phyloP scores from a whole-genome alignment of 805 yeast genomes.

The Saccharomyces cerevisiae region DNA sequence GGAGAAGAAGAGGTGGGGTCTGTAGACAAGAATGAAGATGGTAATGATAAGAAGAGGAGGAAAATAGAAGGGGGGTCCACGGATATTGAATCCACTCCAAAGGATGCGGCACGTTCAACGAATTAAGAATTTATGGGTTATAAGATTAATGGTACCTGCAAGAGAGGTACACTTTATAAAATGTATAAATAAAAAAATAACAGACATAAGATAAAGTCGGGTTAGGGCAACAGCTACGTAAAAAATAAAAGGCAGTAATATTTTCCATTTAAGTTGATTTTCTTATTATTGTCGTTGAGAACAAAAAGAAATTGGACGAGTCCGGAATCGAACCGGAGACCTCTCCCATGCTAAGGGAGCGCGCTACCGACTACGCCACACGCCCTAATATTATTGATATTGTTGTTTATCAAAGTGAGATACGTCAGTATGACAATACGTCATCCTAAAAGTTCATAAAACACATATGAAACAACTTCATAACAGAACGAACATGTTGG shows the following conservation, averaged over 20 bases:
- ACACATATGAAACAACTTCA: too few relatives aligned
- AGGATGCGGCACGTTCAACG: constrained; percentile 17
- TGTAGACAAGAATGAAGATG: constrained; percentile 12
- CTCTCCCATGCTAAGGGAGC: background rate
- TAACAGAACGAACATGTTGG: too few relatives aligned
- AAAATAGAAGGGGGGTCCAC: constrained; percentile 10
- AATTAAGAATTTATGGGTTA: constrained; percentile 2
- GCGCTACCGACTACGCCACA: background rate
- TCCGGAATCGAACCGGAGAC: background rate
- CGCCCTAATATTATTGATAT: background rate
- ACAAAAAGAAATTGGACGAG: background rate
- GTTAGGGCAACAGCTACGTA: too few relatives aligned
- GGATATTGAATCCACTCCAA: constrained; percentile 22
- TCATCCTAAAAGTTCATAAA: too few relatives aligned
- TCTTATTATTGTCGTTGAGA: background rate
- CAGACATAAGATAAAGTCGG: background rate
- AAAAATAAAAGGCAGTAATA: too few relatives aligned
- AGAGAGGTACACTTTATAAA: background rate
- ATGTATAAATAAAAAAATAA: background rate
- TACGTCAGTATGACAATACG: too few relatives aligned
- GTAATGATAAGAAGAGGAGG: constrained; percentile 12
- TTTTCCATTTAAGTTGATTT: too few relatives aligned
- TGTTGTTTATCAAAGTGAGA: too few relatives aligned
- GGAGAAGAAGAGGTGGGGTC: constrained; percentile 23
- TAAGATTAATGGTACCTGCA: background rate